Percentiles rank a stretch among this genome's conserved stretches.
Evolutionary conservation across 139 green algal species (phyloP).

Genomic region (Deuterostichococcus epilithicus): DNA sequence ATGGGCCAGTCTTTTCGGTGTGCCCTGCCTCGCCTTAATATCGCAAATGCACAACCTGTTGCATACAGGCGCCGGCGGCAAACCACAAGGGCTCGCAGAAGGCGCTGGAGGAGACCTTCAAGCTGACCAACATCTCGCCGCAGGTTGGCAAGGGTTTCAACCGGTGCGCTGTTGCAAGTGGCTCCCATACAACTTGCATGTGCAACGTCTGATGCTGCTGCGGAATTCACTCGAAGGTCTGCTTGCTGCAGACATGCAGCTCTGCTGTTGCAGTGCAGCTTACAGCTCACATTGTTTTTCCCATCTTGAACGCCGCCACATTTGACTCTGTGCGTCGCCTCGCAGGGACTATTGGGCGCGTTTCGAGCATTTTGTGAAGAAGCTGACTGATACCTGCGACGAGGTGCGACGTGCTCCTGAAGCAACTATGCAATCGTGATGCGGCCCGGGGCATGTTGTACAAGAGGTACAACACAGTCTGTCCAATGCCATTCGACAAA

Average conservation of each 20-base stretch:
- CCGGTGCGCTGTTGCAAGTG: slow-evolving; percentile 9
- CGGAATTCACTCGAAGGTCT: neutral
- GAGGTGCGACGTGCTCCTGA: no score
- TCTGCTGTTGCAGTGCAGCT: neutral
- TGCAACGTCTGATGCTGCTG: neutral
- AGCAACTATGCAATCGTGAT: no score
- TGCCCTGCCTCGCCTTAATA: no score
- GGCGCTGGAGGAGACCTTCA: slow-evolving; percentile 87
- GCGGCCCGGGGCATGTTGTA: no score
- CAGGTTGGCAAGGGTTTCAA: slow-evolving; percentile 89
- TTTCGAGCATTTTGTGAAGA: slow-evolving; percentile 85
- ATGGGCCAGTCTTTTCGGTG: no score
- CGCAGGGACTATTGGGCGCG: slow-evolving; percentile 90
- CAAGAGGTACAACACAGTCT: no score
- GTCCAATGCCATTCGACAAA: no score
- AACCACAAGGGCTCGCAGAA: slow-evolving; percentile 77
- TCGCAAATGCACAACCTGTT: no score
- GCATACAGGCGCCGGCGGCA: slow-evolving; percentile 64
- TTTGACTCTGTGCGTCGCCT: neutral
- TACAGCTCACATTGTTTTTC: no score
- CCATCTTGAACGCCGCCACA: no score
- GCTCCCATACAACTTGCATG: neutral
- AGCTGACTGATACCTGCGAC: slow-evolving; percentile 40
- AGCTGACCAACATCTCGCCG: slow-evolving; percentile 64
- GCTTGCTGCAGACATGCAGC: no score